Evolutionary conservation across 2,329 filamentous ascomycete genomes (phyloP).

Genomic region (Fusarium albosuccineum): DNA sequence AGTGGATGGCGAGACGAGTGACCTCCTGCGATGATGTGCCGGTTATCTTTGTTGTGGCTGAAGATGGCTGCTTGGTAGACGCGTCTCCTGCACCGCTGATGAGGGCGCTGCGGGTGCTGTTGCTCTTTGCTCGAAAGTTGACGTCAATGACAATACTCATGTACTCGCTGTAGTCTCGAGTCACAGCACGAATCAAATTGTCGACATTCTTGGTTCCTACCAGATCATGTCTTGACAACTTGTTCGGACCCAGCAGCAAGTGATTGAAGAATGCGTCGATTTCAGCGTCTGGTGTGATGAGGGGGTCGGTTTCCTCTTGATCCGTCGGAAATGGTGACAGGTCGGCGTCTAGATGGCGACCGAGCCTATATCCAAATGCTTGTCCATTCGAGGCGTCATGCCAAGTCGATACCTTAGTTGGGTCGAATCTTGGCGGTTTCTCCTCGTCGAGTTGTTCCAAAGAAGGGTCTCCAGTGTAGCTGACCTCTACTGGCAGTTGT

Average conservation of each 20-base stretch:
- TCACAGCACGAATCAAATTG: not conserved
- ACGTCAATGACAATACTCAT: not conserved
- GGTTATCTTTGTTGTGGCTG: not conserved
- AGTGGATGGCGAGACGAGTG: not conserved
- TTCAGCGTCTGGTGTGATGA: not conserved
- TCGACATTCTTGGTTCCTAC: not conserved
- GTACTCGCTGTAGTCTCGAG: not conserved
- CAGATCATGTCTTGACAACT: not conserved
- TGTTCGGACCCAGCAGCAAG: not conserved
- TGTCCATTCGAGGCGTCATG: not conserved
- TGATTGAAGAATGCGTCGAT: not conserved
- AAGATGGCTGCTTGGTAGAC: not conserved
- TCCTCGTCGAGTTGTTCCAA: not conserved
- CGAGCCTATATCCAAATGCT: not conserved
- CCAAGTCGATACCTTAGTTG: too few relatives aligned
- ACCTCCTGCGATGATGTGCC: not conserved
- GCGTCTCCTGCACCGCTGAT: not conserved
- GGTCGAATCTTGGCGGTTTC: too few relatives aligned
- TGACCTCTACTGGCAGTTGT: not conserved
- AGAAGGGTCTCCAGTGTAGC: not conserved
- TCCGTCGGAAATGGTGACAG: not conserved
- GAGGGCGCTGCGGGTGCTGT: not conserved
- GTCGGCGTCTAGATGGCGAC: too few relatives aligned
- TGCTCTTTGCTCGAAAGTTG: not conserved
- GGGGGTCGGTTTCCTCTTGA: not conserved